phyloP scores from a whole-genome alignment of 1,139 yeast species.

The Yamadazyma kanchanaburiensis region DNA sequence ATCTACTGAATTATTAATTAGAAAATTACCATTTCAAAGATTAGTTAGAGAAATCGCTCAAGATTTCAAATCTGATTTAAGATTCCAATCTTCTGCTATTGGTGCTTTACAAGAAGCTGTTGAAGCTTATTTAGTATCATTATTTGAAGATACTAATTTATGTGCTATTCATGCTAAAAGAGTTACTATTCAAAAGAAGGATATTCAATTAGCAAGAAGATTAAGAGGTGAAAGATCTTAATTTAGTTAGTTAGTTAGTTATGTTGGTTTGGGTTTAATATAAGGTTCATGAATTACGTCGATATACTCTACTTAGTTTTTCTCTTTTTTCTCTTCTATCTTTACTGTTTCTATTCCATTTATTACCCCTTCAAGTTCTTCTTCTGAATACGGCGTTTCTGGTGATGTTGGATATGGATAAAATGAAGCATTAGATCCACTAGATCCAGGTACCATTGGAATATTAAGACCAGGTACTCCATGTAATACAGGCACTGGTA shows the following conservation, averaged over 20 bases:
- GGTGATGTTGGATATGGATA: background rate
- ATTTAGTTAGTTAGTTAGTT: conserved; percentile 11
- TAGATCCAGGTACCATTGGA: background rate
- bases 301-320: too few species aligned
- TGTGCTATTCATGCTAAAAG: conserved; percentile 55
- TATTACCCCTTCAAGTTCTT: conserved; percentile 1
- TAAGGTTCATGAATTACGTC: background rate
- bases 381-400: background rate
- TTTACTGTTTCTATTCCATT: background rate
- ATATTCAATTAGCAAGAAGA: conserved; percentile 53
- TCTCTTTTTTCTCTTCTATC: too few species aligned
- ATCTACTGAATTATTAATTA: conserved; percentile 49
- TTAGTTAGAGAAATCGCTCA: conserved; percentile 50
- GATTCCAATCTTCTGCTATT: conserved; percentile 51
- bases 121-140: conserved; percentile 50
- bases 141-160: conserved; percentile 51
- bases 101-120: conserved; percentile 55
- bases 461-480: too few species aligned
- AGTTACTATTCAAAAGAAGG: conserved; percentile 53
- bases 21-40: conserved; percentile 51
- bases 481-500: too few species aligned
- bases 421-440: background rate
- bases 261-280: conserved; percentile 1
- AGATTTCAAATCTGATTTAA: conserved; percentile 49
- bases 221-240: conserved; percentile 53